Base-by-base conservation (phyloP, 2,329 filamentous ascomycete species). In the Talaromyces sp. region DNA sequence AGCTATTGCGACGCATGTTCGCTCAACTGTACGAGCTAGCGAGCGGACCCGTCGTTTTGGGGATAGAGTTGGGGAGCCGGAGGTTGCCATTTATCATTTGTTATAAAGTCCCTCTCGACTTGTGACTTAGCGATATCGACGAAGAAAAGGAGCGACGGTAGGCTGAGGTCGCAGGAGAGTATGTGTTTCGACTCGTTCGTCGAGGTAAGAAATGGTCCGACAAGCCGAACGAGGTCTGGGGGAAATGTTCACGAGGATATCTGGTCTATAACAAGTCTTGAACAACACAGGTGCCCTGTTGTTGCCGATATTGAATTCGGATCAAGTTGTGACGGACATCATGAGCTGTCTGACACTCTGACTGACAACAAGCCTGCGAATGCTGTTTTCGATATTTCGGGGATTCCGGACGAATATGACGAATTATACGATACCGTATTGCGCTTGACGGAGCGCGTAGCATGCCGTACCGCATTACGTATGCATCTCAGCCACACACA, bases 1-100 rank as follows among this genome's bases (percentile, higher is more conserved):
- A 55, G 88, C 81, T 61, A 85, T 83, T 43, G 81, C 78, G 77
- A 92, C 97, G 80, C 91, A 97, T 69, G 84, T 87, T 52, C 91
- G 88, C 80, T 97, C 92, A 67, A 89, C 80, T 63, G 69, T 74
- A 59, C 75, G 72, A 10, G 76, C 74, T 68, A 75, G 77, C 17
- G 70, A 68, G 52, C 71, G 73, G 35, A 70, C 64, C n/a, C 74
- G 70, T 50, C 75, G 75, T 66, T 73, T 76, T 31, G 72, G 68
- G 61, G 70, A 71, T 17, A 71, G 70, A 13, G 74, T 72, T 17
- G 75, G 73, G 36, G 73, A 72, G 31, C 74, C 71, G 31, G 75
- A 64, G 28, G 73, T 70, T 54, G 73, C 73, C 73, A 76, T 76
- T 31, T 59, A 21, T 40, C 40, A 41, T 50, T 37, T 40, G 11